phyloP scores from a whole-genome alignment of 2,329 filamentous ascomycete species.

The Fusarium sp. region DNA sequence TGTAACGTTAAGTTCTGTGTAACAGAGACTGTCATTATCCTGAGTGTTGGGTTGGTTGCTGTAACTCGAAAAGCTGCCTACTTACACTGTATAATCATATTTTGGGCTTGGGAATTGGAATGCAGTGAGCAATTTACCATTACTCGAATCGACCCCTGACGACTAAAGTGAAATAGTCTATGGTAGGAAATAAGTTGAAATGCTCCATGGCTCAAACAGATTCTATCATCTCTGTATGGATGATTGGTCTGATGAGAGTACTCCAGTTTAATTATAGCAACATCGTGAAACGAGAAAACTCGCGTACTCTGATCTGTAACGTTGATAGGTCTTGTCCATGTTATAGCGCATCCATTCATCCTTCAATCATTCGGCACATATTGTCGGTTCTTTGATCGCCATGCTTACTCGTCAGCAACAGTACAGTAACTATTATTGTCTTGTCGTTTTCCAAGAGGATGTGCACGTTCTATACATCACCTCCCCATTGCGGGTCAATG shows the following conservation, averaged over 20 bases:
- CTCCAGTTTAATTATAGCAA: slow-evolving; percentile 3
- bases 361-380: neutral
- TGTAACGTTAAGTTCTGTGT: slow-evolving; percentile 23
- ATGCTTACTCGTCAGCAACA: neutral
- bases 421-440: neutral
- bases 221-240: neutral
- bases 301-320: neutral
- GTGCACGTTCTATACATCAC: slow-evolving; percentile 12
- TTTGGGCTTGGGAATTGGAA: neutral
- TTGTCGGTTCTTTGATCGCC: neutral
- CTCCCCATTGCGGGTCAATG: neutral
- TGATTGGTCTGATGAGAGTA: neutral
- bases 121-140: neutral
- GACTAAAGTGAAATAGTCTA: neutral
- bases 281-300: slow-evolving; percentile 9
- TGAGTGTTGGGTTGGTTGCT: slow-evolving; percentile 2
- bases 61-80: neutral
- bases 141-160: neutral
- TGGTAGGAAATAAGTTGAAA: neutral
- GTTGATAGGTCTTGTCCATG: neutral
- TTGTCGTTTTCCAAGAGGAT: slow-evolving; percentile 8
- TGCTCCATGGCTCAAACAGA: neutral
- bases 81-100: slow-evolving; percentile 1
- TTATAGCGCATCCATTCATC: neutral
- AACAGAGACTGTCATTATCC: neutral